Conservation (phyloP, 441 rosid species). For the Capsella rubella region DNA sequence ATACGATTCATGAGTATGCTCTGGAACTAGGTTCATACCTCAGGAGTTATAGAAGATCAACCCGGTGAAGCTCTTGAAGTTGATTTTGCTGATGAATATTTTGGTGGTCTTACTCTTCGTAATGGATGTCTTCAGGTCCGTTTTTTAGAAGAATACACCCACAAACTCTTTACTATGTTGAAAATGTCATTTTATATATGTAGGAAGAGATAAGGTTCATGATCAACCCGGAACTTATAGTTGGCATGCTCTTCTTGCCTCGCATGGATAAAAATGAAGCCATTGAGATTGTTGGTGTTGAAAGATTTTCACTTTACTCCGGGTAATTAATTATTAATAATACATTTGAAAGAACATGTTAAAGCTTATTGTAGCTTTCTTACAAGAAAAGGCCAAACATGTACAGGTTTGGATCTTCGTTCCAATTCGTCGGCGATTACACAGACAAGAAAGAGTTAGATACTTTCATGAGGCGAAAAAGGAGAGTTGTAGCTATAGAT, state of each 20-base stretch:
- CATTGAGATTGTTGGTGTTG: conserved; percentile 84
- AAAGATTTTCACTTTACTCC: conserved; percentile 75
- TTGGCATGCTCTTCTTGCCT: conserved; percentile 93
- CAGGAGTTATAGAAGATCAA: conserved; percentile 87
- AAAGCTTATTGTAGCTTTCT: too few relatives aligned
- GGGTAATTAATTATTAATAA: conserved; percentile 64
- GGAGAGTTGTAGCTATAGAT: conserved; percentile 83
- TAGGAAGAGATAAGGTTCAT: conserved; percentile 96
- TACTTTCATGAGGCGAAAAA: conserved; percentile 65
- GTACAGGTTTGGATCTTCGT: conserved; percentile 87
- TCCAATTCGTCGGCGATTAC: conserved; percentile 79
- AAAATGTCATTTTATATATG: conserved; percentile 17
- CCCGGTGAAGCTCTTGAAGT: conserved; percentile 69
- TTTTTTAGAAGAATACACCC: background rate
- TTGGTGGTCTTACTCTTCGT: conserved; percentile 88
- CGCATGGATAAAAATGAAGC: conserved; percentile 89
- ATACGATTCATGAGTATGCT: conserved; percentile 13
- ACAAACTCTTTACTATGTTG: too few relatives aligned
- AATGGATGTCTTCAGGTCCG: conserved; percentile 87
- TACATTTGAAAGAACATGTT: background rate
- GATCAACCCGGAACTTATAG: conserved; percentile 91
- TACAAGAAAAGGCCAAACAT: background rate
- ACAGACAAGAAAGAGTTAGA: conserved; percentile 64
- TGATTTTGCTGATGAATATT: conserved; percentile 88
- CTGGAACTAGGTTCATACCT: conserved; percentile 58